Base-by-base conservation (phyloP, 2,329 filamentous ascomycete genomes). In the Fusarium oxysporum region DNA sequence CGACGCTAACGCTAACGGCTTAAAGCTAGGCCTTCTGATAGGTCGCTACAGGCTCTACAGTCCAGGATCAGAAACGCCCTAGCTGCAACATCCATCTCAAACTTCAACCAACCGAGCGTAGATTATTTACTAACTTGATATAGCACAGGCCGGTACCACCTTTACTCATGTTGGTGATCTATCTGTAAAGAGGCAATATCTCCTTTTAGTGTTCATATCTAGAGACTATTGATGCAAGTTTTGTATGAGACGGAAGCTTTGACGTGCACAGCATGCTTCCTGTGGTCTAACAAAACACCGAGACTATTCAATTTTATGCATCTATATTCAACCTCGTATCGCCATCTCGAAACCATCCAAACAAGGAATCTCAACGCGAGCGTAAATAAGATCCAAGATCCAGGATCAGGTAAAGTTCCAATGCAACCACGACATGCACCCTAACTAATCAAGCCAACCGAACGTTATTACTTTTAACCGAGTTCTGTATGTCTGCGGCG, bases 1-100 rank as follows among this genome's bases (percentile, higher is more conserved):
- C 65, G 58, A 66, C 70, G 70, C 62, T 72, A 73, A 58, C 51
- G 55, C n/a, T 44, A 67, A 62, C 65, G 70, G 70, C 53, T 56
- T 38, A 30, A 43, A n/a, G 25, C 25, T 23, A 35, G 30, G 21
- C 35, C 25, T 16, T 44, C 35, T 62, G 54, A 73, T 73, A 71
- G 70, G 70, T 11, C 21, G 37, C 38, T 70, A 30, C 23, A 13
- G 23, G 48, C 21, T 35, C 35, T 54, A n/a, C 30, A 59, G 30
- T 17, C 65, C 40, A 57, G 70, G 66, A 61, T 70, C 44, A 38
- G 61, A 58, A 73, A 41, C 44, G 35, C 35, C 38, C 55, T 55
- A 47, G 66, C 37, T 66, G 38, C 33, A 43, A 47, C 44, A 54
- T 40, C 50, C 50, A 61, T 65, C 41, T 71, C 47, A 48, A 55